Base-by-base conservation (phyloP, 371 early-diverging fungal species). In the Chytridium lagenaria region DNA sequence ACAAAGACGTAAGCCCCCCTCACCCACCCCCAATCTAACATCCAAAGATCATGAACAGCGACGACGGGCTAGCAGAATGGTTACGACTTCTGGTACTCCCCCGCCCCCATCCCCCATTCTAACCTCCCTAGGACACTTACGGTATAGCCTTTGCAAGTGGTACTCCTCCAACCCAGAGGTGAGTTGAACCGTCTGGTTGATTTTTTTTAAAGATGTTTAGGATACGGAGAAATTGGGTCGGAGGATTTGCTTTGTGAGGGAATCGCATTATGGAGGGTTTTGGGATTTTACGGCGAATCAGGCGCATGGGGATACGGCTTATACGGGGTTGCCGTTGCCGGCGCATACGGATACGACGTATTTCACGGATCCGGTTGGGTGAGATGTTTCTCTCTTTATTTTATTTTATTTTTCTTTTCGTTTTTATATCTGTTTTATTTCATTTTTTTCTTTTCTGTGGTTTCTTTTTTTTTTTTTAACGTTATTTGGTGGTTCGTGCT, bases 331-430 rank as follows among this genome's bases (percentile, higher is more conserved):
- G 2, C 88, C 90, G 0, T 81, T 95, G 12, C 90, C 90, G 36
- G 92, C 91, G 0, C 96, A 95, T 71, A 95, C 95, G 0, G 96
- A 95, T 78, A 93, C 90, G n/a, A 94, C 95, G 0, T 95, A 95
- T 74, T 95, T 94, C 70, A 94, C 94, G 0, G 96, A 95, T 65
- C 95, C 96, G 1, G 81, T 88, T 15, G 95, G 95, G 90, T 89
- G 79, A 16, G 75, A n/a, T n/a, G n/a, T n/a, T n/a, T n/a, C n/a
- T n/a, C n/a, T n/a, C n/a, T n/a, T n/a, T n/a, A n/a, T n/a, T n/a
- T n/a, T n/a, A n/a, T n/a, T n/a, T n/a, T n/a, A n/a, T n/a, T n/a
- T n/a, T n/a, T n/a, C n/a, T n/a, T n/a, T n/a, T n/a, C n/a, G n/a
- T n/a, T n/a, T n/a, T n/a, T n/a, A n/a, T n/a, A n/a, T n/a, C n/a